phyloP scores from a whole-genome alignment of 2,329 filamentous ascomycete genomes.

The Aspergillus versicolor region DNA sequence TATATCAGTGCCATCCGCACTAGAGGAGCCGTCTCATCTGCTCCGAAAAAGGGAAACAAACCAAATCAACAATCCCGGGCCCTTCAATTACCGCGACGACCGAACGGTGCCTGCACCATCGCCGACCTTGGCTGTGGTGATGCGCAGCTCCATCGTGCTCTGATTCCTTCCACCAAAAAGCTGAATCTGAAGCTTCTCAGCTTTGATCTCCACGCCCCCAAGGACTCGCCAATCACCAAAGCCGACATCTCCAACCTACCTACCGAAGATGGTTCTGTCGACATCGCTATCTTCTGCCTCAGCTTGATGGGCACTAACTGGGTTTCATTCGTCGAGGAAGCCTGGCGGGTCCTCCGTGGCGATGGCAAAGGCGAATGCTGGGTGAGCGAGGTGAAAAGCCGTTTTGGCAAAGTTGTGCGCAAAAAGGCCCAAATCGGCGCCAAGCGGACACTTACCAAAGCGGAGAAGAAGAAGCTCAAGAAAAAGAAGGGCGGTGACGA shows the following conservation, averaged over 20 bases:
- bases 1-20: slow-evolving; percentile 72
- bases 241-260: slow-evolving; percentile 88
- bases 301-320: slow-evolving; percentile 99
- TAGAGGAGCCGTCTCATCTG: slow-evolving; percentile 57
- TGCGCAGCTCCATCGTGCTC: slow-evolving; percentile 70
- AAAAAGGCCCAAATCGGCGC: slow-evolving; percentile 43
- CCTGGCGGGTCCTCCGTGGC: slow-evolving; percentile 85
- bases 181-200: slow-evolving; percentile 74
- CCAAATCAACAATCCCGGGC: slow-evolving; percentile 27
- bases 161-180: slow-evolving; percentile 61
- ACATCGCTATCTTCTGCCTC: slow-evolving; percentile 91
- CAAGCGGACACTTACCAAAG: slow-evolving; percentile 40
- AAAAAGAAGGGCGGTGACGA: slow-evolving; percentile 49
- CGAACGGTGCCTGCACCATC: slow-evolving; percentile 69
- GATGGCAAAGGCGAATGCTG: slow-evolving; percentile 83
- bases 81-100: slow-evolving; percentile 66
- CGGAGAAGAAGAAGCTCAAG: slow-evolving; percentile 44
- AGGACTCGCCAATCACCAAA: slow-evolving; percentile 69
- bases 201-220: slow-evolving; percentile 81
- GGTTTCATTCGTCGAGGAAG: slow-evolving; percentile 94
- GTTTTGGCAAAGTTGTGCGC: slow-evolving; percentile 66
- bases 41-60: slow-evolving; percentile 43
- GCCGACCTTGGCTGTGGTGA: slow-evolving; percentile 94
- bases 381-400: slow-evolving; percentile 94
- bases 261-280: slow-evolving; percentile 69